phyloP scores from a whole-genome alignment of 768 basidiomycete species.

The Lactarius trivialis region DNA sequence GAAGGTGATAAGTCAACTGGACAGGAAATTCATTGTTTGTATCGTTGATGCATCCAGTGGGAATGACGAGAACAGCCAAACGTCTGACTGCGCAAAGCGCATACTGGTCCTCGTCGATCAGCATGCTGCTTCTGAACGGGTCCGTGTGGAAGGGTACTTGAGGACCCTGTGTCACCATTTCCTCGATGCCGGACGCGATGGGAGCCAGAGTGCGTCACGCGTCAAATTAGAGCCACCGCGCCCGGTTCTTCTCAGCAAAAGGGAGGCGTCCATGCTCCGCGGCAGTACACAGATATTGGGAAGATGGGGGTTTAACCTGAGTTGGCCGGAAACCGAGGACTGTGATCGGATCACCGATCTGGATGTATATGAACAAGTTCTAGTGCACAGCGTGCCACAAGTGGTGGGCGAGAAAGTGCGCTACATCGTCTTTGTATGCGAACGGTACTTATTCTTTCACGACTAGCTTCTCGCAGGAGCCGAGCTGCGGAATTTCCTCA shows the following conservation, averaged over 20 bases:
- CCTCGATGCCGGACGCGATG: conserved; percentile 32
- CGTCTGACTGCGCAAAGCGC: conserved; percentile 16
- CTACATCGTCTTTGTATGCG: neutral
- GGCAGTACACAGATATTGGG: conserved; percentile 44
- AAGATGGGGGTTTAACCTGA: conserved; percentile 66
- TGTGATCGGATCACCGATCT: conserved; percentile 23
- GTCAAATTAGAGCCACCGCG: conserved; percentile 46
- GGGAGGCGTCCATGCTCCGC: conserved; percentile 49
- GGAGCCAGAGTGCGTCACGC: conserved; percentile 31
- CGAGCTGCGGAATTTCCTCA: conserved; percentile 72
- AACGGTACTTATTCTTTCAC: conserved; percentile 13
- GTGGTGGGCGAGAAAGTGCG: conserved; percentile 63
- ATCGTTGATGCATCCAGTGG: conserved; percentile 34
- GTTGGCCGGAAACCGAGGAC: conserved; percentile 26
- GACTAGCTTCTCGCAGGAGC: conserved; percentile 54
- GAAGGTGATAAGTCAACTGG: conserved; percentile 74
- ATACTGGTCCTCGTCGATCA: conserved; percentile 84
- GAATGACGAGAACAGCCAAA: conserved; percentile 20
- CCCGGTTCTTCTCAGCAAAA: conserved; percentile 57
- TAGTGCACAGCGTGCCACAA: conserved; percentile 57
- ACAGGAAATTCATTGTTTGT: conserved; percentile 86
- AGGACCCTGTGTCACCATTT: conserved; percentile 67
- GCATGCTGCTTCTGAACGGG: conserved; percentile 96
- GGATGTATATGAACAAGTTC: conserved; percentile 56
- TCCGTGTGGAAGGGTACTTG: conserved; percentile 83